These are phyloP conservation scores for Tripterygium wilfordii DNA, from an alignment of 177 flowering plant species.

Conservation along the genomic window DNA sequence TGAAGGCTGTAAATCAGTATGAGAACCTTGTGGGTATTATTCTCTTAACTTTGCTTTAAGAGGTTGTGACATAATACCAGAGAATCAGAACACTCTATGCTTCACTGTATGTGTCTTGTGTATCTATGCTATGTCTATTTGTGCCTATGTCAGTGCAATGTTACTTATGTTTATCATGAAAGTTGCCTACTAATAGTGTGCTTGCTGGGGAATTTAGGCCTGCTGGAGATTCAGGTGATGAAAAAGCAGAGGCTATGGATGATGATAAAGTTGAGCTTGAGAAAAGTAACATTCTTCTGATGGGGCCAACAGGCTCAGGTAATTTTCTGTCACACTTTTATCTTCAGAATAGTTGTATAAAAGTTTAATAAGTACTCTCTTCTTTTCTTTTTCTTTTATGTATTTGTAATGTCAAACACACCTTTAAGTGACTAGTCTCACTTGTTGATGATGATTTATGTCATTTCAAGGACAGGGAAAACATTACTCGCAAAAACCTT, in stretches of 20 bases:
- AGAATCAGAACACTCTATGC: too few relatives aligned
- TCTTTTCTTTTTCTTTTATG: too few relatives aligned
- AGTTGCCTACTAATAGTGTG: slow-evolving; percentile 1
- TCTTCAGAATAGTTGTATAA: too few relatives aligned
- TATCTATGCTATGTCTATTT: background rate
- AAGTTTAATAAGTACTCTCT: too few relatives aligned
- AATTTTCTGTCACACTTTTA: slow-evolving; percentile 7
- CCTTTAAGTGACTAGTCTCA: slow-evolving; percentile 8
- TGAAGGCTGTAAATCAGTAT: too few relatives aligned
- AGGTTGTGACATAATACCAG: background rate
- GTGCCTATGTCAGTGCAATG: background rate
- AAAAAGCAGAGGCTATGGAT: slow-evolving; percentile 31
- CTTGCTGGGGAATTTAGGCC: slow-evolving; percentile 43
- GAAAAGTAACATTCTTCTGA: slow-evolving; percentile 87
- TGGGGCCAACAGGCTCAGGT: slow-evolving; percentile 99
- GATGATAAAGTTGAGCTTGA: slow-evolving; percentile 84
- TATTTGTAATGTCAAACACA: background rate
- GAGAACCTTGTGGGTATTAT: too few relatives aligned
- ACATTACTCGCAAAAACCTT: slow-evolving; percentile 95
- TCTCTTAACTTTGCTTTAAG: too few relatives aligned
- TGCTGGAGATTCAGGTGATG: slow-evolving; percentile 35
- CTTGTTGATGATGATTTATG: slow-evolving; percentile 9
- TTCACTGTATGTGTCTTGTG: too few relatives aligned
- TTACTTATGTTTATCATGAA: background rate
- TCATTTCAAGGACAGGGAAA: slow-evolving; percentile 91